phyloP scores from a whole-genome alignment of 1,139 yeast species.

The Nadsonia starkeyi-henricii region DNA sequence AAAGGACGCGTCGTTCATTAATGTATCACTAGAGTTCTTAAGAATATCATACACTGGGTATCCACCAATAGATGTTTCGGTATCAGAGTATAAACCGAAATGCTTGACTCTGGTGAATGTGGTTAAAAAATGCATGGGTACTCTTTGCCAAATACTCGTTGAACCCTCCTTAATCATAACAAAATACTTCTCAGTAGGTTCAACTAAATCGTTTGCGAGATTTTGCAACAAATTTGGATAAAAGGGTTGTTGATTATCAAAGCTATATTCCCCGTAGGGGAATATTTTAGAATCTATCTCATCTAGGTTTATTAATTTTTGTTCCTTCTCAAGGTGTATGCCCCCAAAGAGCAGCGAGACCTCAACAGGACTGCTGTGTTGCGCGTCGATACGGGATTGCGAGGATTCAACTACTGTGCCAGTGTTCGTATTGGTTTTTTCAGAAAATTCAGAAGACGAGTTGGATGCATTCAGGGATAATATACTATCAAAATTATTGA shows the following conservation, averaged over 20 bases:
- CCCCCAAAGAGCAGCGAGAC: too few species aligned
- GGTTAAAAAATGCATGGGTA: conserved; percentile 24
- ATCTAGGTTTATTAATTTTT: too few species aligned
- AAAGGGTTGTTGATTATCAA: not conserved
- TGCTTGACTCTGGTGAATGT: conserved; percentile 22
- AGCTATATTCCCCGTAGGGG: not conserved
- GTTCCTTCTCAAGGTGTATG: too few species aligned
- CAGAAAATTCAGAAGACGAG: too few species aligned
- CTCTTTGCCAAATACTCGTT: conserved; percentile 23
- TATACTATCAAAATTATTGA: too few species aligned
- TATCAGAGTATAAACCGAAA: conserved; percentile 25
- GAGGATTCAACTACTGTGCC: too few species aligned
- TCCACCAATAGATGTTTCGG: conserved; percentile 21
- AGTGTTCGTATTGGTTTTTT: too few species aligned
- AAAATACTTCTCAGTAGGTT: conserved; percentile 16
- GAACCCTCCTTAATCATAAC: conserved; percentile 26
- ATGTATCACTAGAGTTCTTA: conserved; percentile 16
- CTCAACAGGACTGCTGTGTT: too few species aligned
- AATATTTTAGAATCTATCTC: not conserved
- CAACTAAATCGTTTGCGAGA: conserved; percentile 16
- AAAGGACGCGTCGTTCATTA: conserved; percentile 14
- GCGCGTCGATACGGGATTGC: too few species aligned
- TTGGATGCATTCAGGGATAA: too few species aligned
- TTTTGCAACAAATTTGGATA: conserved; percentile 13
- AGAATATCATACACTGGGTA: conserved; percentile 22